Evolutionary conservation across 1,284 basidiomycete genomes (phyloP).

Genomic region (Moesziomyces antarcticus): DNA sequence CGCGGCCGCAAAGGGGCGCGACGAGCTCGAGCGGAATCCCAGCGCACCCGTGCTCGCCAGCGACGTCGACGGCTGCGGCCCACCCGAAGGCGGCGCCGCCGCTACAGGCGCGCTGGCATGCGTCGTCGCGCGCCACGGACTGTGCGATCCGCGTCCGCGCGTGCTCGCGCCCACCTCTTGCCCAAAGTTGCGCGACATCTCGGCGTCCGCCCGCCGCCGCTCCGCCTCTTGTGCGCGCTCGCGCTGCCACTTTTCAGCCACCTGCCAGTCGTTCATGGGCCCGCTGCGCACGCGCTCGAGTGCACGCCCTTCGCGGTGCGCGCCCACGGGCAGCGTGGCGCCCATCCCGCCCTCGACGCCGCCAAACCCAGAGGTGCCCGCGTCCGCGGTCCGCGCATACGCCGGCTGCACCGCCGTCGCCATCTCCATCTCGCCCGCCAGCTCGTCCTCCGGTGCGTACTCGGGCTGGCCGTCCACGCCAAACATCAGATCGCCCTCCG

Average conservation of each 20-base stretch:
- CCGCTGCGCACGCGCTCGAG: conserved; percentile 3
- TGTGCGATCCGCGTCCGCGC: conserved; percentile 39
- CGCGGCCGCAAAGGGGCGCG: conserved; percentile 10
- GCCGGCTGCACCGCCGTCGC: conserved; percentile 1
- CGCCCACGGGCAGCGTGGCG: conserved; percentile 31
- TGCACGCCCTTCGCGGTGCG: conserved; percentile 24
- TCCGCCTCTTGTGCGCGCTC: conserved; percentile 40
- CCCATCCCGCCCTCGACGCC: conserved; percentile 37
- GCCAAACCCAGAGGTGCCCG: conserved; percentile 2
- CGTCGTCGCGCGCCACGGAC: conserved; percentile 35
- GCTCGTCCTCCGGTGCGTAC: conserved; percentile 46
- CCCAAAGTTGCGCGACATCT: conserved; percentile 53
- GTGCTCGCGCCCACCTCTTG: conserved; percentile 46
- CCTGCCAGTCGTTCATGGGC: conserved; percentile 27
- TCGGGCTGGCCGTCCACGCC: conserved; percentile 29
- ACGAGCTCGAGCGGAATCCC: conserved; percentile 27
- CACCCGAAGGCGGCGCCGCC: conserved; percentile 1
- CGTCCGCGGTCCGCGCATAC: conserved; percentile 3
- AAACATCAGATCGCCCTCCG: conserved; percentile 45
- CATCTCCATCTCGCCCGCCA: conserved; percentile 53
- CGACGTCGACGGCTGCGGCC: conserved; percentile 1
- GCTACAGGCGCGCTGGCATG: conserved; percentile 1
- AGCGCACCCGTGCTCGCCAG: conserved; percentile 3
- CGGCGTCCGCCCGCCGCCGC: conserved; percentile 43
- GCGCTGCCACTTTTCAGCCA: conserved; percentile 30